Base-by-base conservation (phyloP, 2,329 filamentous ascomycete species). In the Hypoxylon sp. region DNA sequence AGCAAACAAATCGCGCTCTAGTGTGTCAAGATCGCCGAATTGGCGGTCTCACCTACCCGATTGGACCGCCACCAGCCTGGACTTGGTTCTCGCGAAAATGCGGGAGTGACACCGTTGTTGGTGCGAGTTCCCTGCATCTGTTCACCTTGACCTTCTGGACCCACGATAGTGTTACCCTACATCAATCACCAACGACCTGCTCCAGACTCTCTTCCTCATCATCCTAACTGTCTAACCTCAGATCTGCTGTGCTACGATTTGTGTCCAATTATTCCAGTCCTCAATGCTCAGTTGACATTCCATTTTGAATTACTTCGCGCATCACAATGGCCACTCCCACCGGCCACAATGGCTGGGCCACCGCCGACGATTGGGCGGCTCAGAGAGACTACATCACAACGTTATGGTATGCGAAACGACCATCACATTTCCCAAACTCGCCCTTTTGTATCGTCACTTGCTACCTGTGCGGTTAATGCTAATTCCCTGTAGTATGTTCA, bases 281-380 rank as follows among this genome's bases (percentile, higher is more conserved):
- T 24, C 50, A 32, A 58, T 55, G 47, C 35, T 27, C 19, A 44
- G 32, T 55, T 48, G 27, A 58, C 35, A 35, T 39, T 54, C 46
- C 1, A 44, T 24, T 42, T 37, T 13, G 35, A 42, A 57, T 65
- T 58, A 37, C 29, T 63, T 24, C 42, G 32, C 31, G 32, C 29
- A 35, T 53, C 71, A 37, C 65, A 37, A 76, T 76, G 74, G 56
- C 66, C 27, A 59, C 67, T n/a, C 67, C 62, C 35, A 69, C 62
- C 50, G 59, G 73, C 37, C 67, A 58, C 52, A 69, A 69, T 68
- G 70, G 70, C 71, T 76, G 75, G 75, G 75, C 75, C 27, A 73
- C 73, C 15, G 65, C 74, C 55, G 72, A 71, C 35, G 73, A 75
- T 60, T 76, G 75, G 75, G 74, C 73, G 35, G 50, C 62, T 35